A percentile compares a stretch with the other conserved stretches of the same genome.
phyloP scores from a whole-genome alignment of 805 yeast genomes.

The Metschnikowia peoriensis region DNA sequence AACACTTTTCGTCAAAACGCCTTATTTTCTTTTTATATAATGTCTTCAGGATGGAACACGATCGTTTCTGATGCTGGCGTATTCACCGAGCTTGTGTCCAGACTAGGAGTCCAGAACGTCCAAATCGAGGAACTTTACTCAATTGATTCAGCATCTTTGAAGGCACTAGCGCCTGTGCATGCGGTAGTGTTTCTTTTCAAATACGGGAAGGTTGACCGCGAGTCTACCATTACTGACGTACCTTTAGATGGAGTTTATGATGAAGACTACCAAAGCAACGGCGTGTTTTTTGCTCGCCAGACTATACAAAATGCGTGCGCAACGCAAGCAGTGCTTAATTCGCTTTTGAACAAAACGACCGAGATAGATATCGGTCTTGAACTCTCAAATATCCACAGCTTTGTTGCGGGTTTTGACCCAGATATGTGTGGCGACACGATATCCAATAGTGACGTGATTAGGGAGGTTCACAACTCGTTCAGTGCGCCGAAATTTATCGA shows the following conservation, averaged over 20 bases:
- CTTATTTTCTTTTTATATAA: not conserved
- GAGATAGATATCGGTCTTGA: conserved; percentile 48
- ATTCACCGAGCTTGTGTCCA: conserved; percentile 60
- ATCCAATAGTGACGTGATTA: conserved; percentile 54
- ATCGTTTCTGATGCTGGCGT: conserved; percentile 68
- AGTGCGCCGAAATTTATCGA: conserved; percentile 51
- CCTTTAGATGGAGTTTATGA: conserved; percentile 49
- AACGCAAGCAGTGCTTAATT: conserved; percentile 65
- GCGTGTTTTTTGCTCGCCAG: conserved; percentile 61
- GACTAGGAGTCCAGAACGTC: conserved; percentile 49
- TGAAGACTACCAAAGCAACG: conserved; percentile 26
- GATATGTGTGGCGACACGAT: conserved; percentile 60
- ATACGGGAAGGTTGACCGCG: conserved; percentile 44
- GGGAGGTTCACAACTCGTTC: conserved; percentile 61
- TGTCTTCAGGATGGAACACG: conserved; percentile 52
- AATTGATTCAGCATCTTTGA: conserved; percentile 45
- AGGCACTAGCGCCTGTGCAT: conserved; percentile 41
- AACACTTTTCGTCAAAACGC: not conserved
- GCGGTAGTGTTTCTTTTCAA: conserved; percentile 66
- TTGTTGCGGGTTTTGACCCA: conserved; percentile 53
- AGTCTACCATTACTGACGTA: conserved; percentile 25
- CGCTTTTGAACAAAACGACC: conserved; percentile 44
- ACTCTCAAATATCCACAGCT: conserved; percentile 46
- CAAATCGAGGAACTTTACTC: conserved; percentile 59
- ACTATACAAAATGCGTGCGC: conserved; percentile 70